These are phyloP conservation scores for Sphagnum contortum DNA, from an alignment of 225 moss, liverwort and hornwort genomes.

Conservation along the genomic window DNA sequence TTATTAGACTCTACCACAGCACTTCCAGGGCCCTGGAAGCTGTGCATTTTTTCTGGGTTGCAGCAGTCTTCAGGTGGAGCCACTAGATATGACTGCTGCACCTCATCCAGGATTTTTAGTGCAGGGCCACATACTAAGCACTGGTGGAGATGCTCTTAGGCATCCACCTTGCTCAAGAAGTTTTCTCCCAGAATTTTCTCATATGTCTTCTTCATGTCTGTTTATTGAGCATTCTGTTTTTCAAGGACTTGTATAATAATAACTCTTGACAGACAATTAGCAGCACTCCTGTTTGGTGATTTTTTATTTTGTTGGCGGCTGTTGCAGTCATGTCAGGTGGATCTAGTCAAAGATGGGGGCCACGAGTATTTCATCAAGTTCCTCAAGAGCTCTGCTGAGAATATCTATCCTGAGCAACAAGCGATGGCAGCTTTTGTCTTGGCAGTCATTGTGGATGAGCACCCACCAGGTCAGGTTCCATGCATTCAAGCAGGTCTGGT, in stretches of 20 bases:
- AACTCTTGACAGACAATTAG: background rate
- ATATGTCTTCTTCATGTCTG: too few species aligned
- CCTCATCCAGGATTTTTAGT: too few species aligned
- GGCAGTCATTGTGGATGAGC: constrained; percentile 44
- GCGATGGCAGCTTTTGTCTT: constrained; percentile 59
- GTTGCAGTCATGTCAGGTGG: constrained; percentile 52
- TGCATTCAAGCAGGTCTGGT: constrained; percentile 45
- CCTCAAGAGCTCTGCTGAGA: constrained; percentile 25
- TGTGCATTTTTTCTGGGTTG: too few species aligned
- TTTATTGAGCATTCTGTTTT: background rate
- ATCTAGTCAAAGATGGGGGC: constrained; percentile 48
- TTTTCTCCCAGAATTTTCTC: too few species aligned
- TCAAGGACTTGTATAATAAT: too few species aligned
- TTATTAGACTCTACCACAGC: too few species aligned
- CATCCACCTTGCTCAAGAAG: too few species aligned
- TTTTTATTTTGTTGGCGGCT: constrained; percentile 1
- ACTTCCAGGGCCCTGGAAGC: too few species aligned
- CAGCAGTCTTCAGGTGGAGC: too few species aligned
- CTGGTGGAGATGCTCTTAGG: too few species aligned
- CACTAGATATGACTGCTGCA: too few species aligned
- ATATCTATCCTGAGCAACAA: constrained; percentile 42
- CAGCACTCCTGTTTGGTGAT: constrained; percentile 1
- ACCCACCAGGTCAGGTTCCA: constrained; percentile 35
- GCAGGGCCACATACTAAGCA: too few species aligned
- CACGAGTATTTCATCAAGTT: constrained; percentile 60